These are phyloP conservation scores for Penicillium griseofulvum DNA, from an alignment of 2,329 filamentous ascomycete genomes.

Conservation along the genomic window DNA sequence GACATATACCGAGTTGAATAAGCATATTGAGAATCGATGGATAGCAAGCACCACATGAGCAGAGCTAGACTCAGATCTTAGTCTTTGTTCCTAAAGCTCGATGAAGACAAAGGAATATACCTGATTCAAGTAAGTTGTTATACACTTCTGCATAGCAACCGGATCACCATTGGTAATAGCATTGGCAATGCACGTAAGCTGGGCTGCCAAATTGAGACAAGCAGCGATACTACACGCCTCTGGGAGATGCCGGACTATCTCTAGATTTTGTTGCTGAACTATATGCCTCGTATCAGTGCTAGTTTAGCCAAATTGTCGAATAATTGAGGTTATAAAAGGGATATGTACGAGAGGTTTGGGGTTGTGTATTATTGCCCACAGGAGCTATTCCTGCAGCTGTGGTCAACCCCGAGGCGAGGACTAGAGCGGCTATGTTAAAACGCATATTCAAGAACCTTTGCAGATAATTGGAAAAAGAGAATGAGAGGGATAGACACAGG, in stretches of 20 bases:
- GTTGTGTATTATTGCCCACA: not conserved
- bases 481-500: not conserved
- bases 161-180: conserved; percentile 16
- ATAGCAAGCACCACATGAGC: conserved; percentile 21
- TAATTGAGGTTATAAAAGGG: not conserved
- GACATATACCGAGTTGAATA: conserved; percentile 17
- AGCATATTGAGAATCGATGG: conserved; percentile 12
- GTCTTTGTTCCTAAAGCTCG: not conserved
- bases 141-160: conserved; percentile 16
- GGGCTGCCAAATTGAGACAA: conserved; percentile 18
- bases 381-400: not conserved
- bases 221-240: conserved; percentile 18
- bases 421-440: conserved; percentile 6
- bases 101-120: not conserved
- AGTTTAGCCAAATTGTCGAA: not conserved
- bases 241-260: conserved; percentile 13
- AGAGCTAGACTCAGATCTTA: conserved; percentile 13
- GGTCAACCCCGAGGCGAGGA: conserved; percentile 8
- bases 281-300: not conserved
- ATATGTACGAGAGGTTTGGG: not conserved
- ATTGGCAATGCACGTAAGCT: conserved; percentile 17
- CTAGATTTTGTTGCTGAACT: conserved; percentile 17
- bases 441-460: conserved; percentile 10
- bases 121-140: conserved; percentile 14
- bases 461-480: not conserved